These are phyloP conservation scores for Lipomyces japonicus DNA, from an alignment of 805 yeast genomes.

Conservation along the genomic window DNA sequence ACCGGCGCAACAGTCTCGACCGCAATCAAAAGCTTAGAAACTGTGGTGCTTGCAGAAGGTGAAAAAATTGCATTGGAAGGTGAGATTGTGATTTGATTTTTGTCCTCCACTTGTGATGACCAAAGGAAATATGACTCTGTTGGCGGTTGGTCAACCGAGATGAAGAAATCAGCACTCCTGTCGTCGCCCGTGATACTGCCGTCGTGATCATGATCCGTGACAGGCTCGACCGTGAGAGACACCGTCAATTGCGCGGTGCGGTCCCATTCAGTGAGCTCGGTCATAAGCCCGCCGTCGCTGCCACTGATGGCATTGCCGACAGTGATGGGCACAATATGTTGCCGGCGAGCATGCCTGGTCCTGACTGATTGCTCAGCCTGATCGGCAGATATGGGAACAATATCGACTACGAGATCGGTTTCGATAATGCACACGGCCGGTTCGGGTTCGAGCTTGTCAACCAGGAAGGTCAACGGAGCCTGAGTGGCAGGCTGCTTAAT, in stretches of 20 bases:
- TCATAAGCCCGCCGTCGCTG: not conserved
- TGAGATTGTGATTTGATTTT: slow-evolving; percentile 7
- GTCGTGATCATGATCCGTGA: slow-evolving; percentile 23
- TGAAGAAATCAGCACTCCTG: slow-evolving; percentile 22
- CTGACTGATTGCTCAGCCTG: slow-evolving; percentile 42
- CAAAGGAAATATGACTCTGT: slow-evolving; percentile 27
- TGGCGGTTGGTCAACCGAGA: slow-evolving; percentile 23
- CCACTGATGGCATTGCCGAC: not conserved
- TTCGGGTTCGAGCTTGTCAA: slow-evolving; percentile 41
- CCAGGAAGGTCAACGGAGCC: slow-evolving; percentile 32
- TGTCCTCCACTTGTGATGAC: slow-evolving; percentile 26
- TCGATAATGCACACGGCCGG: slow-evolving; percentile 53
- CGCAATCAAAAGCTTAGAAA: slow-evolving; percentile 16
- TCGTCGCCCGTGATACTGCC: too few relatives aligned
- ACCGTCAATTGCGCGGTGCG: not conserved
- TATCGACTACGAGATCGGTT: slow-evolving; percentile 49
- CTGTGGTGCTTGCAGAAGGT: too few relatives aligned
- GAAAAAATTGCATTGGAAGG: slow-evolving; percentile 14
- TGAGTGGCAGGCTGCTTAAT: slow-evolving; percentile 35
- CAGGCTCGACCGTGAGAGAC: not conserved
- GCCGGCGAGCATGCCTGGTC: slow-evolving; percentile 22
- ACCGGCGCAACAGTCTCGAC: slow-evolving; percentile 10
- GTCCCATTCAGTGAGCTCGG: not conserved
- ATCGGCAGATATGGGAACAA: slow-evolving; percentile 43
- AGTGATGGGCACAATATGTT: not conserved